phyloP scores from a whole-genome alignment of 1,284 basidiomycete genomes.

The Vanrija pseudolonga region DNA sequence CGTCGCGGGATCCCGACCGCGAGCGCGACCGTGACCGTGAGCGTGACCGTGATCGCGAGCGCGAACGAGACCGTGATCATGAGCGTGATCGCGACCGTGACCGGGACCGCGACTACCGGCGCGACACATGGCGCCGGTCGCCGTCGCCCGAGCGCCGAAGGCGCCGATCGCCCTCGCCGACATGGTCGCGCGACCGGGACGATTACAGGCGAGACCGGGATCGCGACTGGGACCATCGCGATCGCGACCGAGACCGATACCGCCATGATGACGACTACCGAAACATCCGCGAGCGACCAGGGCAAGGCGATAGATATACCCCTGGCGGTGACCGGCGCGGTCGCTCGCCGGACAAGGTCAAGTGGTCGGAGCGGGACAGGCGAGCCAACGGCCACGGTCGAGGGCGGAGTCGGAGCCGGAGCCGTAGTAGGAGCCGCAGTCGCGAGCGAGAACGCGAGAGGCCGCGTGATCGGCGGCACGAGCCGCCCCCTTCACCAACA shows the following conservation, averaged over 20 bases:
- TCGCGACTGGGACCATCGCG: neutral
- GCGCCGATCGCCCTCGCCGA: neutral
- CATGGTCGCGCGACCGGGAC: neutral
- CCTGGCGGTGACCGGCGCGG: neutral
- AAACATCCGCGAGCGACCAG: neutral
- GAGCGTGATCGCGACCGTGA: neutral
- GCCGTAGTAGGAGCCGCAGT: neutral
- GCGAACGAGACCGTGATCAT: neutral
- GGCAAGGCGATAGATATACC: neutral
- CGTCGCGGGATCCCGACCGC: neutral
- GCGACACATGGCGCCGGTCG: neutral
- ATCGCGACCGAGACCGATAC: neutral
- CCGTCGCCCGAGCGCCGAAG: neutral
- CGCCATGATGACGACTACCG: neutral
- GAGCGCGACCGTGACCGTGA: neutral
- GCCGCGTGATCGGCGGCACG: constrained; percentile 1
- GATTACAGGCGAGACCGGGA: constrained; percentile 2
- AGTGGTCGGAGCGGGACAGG: neutral
- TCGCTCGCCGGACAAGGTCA: neutral
- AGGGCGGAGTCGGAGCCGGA: too few species aligned
- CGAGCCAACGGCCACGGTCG: neutral
- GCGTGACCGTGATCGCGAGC: neutral
- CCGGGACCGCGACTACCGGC: constrained; percentile 2
- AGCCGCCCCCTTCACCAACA: neutral
- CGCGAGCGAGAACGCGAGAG: neutral